Base-by-base conservation (phyloP, 163 green algal species). In the Volvox carteri region DNA sequence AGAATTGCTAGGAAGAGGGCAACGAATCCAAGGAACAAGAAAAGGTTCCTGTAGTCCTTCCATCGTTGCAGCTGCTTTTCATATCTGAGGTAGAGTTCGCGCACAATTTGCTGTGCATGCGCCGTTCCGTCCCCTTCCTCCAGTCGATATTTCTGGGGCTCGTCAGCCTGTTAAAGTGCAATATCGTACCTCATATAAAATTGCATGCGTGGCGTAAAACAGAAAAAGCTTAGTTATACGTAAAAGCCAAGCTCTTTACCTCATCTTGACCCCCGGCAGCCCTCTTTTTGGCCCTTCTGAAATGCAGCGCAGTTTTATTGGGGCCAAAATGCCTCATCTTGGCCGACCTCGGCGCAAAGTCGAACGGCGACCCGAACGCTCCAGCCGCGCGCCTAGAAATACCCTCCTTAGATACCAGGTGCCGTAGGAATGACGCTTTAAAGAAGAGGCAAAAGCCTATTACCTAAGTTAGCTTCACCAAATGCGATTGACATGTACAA, bases 21-120 rank as follows among this genome's bases (percentile, higher is more conserved):
- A 4, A 96, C 90, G 87, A 97, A 98, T 2, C 77, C 78, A 18
- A 98, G 78, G 90, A 97, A 96, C 7, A 86, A 84, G 56, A 96
- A 96, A 2, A 98, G 90, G 25, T 90, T 93, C 46, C 93, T 89
- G 87, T 98, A 98, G 76, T 96, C 93, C 33, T 86, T 90, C 93
- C 92, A 96, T 23, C 94, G 85, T 85, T 97, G 87, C 25, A 93
- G 81, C 87, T 97, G 93, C 48, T 94, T 93, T 84, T 95, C 88
- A 74, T 95, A 96, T 41, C 86, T 89, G 25, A 76, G 75, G 86
- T 96, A 93, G n/a, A 96, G 90, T 89, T 95, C 93, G 6, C 90
- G 90, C 18, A 95, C 93, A 48, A 96, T 92, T 19, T 91, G 76
- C 76, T 95, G 90, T 33, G 94, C 93, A 60, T 94, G 91, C 37